Percentiles rank a stretch among this genome's conserved stretches.
phyloP scores from a whole-genome alignment of 73 alveolate species.

The Strombidium stylifer region DNA sequence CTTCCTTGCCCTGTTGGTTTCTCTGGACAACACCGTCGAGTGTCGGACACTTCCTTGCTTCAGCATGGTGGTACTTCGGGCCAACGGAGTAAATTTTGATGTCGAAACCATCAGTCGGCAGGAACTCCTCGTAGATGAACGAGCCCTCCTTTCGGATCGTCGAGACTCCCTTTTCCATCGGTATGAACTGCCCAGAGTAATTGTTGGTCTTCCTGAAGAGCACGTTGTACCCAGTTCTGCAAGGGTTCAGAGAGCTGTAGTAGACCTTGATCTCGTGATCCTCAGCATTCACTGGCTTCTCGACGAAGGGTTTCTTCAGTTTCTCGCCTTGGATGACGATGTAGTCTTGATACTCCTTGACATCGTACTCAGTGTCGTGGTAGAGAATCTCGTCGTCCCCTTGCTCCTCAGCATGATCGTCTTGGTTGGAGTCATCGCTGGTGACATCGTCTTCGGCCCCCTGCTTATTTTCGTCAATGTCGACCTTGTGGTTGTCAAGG shows the following conservation, averaged over 20 bases:
- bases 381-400: constrained; percentile 62
- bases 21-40: constrained; percentile 93
- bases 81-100: constrained; percentile 98
- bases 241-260: constrained; percentile 78
- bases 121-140: constrained; percentile 90
- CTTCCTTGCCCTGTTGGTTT: constrained; percentile 95
- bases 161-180: constrained; percentile 47
- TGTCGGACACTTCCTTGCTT: constrained; percentile 97
- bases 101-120: constrained; percentile 95
- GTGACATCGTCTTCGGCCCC: not conserved
- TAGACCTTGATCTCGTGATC: constrained; percentile 93
- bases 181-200: constrained; percentile 67
- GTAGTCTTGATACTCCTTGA: constrained; percentile 81
- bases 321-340: constrained; percentile 69
- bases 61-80: constrained; percentile 96
- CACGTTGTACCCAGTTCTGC: constrained; percentile 96
- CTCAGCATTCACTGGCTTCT: constrained; percentile 97
- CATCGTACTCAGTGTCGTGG: constrained; percentile 55
- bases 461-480: not conserved
- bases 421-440: not conserved
- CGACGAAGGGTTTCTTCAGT: constrained; percentile 92
- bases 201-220: constrained; percentile 91
- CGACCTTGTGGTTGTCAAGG: not conserved
- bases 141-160: constrained; percentile 85
- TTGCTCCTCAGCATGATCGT: constrained; percentile 21